Evolutionary conservation across 768 basidiomycete species (phyloP).

Genomic region (Podaxis sp.): DNA sequence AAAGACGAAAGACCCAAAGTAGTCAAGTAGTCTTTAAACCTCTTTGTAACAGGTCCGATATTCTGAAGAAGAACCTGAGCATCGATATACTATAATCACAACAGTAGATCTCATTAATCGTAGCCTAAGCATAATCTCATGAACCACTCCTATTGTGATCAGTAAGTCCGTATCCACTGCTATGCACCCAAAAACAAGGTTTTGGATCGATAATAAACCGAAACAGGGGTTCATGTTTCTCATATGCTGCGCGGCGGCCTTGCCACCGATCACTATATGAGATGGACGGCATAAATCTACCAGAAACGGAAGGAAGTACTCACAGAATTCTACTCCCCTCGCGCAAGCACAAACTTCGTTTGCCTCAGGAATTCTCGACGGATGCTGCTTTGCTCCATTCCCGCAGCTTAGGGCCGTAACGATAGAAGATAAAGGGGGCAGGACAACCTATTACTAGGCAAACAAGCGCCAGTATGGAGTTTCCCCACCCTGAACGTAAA

Average conservation of each 20-base stretch:
- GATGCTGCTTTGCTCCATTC: constrained; percentile 32
- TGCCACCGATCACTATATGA: neutral
- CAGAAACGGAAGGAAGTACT: neutral
- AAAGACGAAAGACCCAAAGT: neutral
- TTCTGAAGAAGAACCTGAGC: neutral
- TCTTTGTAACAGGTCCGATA: neutral
- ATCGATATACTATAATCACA: neutral
- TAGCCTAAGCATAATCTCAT: neutral
- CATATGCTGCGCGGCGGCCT: neutral
- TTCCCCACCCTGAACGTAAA: constrained; percentile 41
- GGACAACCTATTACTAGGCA: constrained; percentile 52
- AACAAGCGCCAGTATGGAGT: constrained; percentile 48
- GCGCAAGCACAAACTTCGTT: neutral
- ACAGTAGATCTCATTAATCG: neutral
- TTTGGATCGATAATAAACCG: neutral
- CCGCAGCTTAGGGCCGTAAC: constrained; percentile 31
- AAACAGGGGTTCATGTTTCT: neutral
- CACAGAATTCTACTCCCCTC: neutral
- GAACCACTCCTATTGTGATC: neutral
- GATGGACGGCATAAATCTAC: neutral
- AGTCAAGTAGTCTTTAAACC: neutral
- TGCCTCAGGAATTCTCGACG: constrained; percentile 20
- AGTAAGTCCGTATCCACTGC: neutral
- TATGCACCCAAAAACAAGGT: neutral
- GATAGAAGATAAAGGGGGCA: constrained; percentile 39